Evolutionary conservation across 108 stramenopile genomes (phyloP), one percentile per base, ranked within the genome.

Genomic region (Skeletonema grethae): DNA sequence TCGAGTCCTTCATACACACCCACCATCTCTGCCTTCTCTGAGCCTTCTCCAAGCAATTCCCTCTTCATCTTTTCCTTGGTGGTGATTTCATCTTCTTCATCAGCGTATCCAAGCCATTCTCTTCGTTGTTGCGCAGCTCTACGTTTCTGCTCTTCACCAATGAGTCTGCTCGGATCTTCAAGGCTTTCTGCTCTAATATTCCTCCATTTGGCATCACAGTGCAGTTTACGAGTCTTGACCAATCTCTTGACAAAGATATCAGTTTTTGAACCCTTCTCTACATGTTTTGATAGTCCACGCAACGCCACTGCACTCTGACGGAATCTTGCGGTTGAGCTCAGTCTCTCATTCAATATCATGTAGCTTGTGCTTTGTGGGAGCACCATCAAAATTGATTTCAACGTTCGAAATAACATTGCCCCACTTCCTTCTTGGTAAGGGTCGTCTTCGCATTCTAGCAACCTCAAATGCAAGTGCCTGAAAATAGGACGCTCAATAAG

Each of bases 301-400:
- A 80, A 56, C 4, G 68, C 56, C 9, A 82, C 56, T 43, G 87
- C 87, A 46, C 84, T 85, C 66, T 92, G 94, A 22, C 94, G 84
- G 61, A 88, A 95, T 61, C 88, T 83, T 24, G 90, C 85, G 8
- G 82, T 75, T 38, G 90, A 87, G 12, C 77, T 64, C 43, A 95
- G 71, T 1, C 94, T 85, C 75, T 88, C 86, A 25, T 84, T 82
- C 41, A 95, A 78, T 11, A 92, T 80, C 57, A 74, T 75, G 72
- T 91, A 95, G 61, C 86, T 88, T 34, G 91, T 90, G 66, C 91
- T 91, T 66, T 92, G 91, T 4, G 94, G 94, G 4, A 95, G 60
- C 7, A 92, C 75, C 94, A 95, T 95, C 45, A 92, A 69, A 12
- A 95, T 70, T 2, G 83, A 79, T 61, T 87, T 88, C 39, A 95